These are phyloP conservation scores for Xylaria sp. DNA, from an alignment of 2,329 filamentous ascomycete genomes.

Conservation along the genomic window DNA sequence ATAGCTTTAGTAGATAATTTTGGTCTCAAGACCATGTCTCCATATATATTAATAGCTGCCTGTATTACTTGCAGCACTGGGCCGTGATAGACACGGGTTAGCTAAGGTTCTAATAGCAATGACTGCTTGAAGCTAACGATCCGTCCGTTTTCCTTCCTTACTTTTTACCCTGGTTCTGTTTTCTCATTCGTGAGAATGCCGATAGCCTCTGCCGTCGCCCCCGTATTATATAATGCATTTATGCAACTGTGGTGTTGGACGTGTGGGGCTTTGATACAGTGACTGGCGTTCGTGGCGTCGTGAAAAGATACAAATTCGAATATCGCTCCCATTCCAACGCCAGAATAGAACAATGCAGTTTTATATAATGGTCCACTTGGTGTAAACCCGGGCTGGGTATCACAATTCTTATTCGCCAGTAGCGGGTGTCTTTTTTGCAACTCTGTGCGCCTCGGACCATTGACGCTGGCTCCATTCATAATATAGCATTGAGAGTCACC, in stretches of 20 bases:
- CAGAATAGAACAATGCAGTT: slow-evolving; percentile 31
- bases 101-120: slow-evolving; percentile 21
- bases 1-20: slow-evolving; percentile 15
- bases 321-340: slow-evolving; percentile 35
- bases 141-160: slow-evolving; percentile 17
- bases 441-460: slow-evolving; percentile 9
- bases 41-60: slow-evolving; percentile 1
- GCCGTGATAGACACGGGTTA: slow-evolving; percentile 6
- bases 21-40: slow-evolving; percentile 10
- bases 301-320: slow-evolving; percentile 25
- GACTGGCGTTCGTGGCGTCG: slow-evolving; percentile 31
- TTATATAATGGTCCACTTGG: slow-evolving; percentile 23
- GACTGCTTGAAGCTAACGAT: slow-evolving; percentile 19
- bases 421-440: slow-evolving; percentile 30
- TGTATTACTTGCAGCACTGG: slow-evolving; percentile 6
- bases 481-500: slow-evolving; percentile 48
- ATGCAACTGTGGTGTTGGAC: slow-evolving; percentile 28
- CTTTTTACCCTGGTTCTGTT: slow-evolving; percentile 25
- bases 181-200: slow-evolving; percentile 25
- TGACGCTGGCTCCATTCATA: slow-evolving; percentile 2
- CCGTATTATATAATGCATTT: slow-evolving; percentile 23
- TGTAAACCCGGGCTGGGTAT: slow-evolving; percentile 3
- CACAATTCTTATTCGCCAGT: slow-evolving; percentile 10
- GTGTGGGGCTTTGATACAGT: slow-evolving; percentile 34
- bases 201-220: slow-evolving; percentile 23